A percentile compares a stretch with the other conserved stretches of the same genome.
phyloP scores from a whole-genome alignment of 345 rosid genomes.

The Cardiospermum halicacabum region DNA sequence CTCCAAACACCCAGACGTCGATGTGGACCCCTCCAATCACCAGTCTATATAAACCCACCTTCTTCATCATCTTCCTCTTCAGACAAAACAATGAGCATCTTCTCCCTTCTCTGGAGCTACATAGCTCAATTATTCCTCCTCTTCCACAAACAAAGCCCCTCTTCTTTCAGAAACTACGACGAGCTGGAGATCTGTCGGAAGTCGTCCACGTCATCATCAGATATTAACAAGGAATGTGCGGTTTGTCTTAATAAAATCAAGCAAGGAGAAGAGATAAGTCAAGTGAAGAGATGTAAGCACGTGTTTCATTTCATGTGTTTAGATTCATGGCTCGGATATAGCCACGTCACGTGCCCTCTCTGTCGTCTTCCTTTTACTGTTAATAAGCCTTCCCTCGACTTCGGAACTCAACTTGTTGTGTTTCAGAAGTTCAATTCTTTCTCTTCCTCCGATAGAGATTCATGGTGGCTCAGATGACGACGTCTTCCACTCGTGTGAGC shows the following conservation, averaged over 20 bases:
- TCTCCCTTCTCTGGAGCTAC: too few species aligned
- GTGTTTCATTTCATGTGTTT: constrained; percentile 34
- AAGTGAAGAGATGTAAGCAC: constrained; percentile 33
- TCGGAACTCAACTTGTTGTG: constrained; percentile 8
- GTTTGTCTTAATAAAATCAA: background rate
- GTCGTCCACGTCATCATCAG: background rate
- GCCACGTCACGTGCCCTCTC: constrained; percentile 31
- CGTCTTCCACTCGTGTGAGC: too few species aligned
- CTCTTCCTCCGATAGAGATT: constrained; percentile 3
- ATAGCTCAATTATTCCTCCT: too few species aligned
- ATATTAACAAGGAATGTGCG: background rate
- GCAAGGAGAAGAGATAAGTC: background rate
- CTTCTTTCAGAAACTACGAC: too few species aligned
- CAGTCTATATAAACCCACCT: too few species aligned
- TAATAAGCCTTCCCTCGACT: background rate
- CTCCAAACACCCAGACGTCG: too few species aligned
- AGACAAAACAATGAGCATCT: too few species aligned
- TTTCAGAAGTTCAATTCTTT: constrained; percentile 4
- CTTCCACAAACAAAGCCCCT: too few species aligned
- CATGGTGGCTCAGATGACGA: constrained; percentile 49
- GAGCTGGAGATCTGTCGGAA: too few species aligned
- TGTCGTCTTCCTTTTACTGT: constrained; percentile 21
- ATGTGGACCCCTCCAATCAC: too few species aligned
- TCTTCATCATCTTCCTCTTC: too few species aligned
- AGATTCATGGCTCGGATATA: constrained; percentile 25